Evolutionary conservation across 306 rosid genomes (phyloP).

Genomic region (Leucaena leucocephala): DNA sequence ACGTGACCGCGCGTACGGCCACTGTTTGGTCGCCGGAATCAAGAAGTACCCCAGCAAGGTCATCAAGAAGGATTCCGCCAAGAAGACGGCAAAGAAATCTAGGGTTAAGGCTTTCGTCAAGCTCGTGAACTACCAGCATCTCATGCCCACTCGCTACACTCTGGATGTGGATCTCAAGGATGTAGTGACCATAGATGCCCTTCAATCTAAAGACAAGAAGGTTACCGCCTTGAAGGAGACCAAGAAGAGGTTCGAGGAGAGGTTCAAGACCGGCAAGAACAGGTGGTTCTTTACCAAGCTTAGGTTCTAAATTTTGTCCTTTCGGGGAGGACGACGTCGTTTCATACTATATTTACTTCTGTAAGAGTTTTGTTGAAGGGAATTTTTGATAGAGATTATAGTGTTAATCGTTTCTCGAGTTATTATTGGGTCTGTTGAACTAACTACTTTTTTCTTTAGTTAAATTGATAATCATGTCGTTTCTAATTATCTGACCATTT

Average conservation of each 20-base stretch:
- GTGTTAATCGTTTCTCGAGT: not conserved
- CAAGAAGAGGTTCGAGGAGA: conserved; percentile 47
- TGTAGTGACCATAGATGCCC: conserved; percentile 4
- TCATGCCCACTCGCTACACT: conserved; percentile 53
- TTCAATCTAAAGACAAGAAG: conserved; percentile 45
- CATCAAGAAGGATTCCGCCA: conserved; percentile 44
- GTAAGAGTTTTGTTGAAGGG: not conserved
- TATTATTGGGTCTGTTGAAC: no score
- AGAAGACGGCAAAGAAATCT: conserved; percentile 51
- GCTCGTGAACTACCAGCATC: conserved; percentile 45
- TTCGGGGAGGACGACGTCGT: not conserved
- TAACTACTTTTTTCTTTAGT: no score
- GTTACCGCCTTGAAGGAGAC: conserved; percentile 49
- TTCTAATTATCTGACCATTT: not conserved
- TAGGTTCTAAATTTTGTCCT: conserved; percentile 19
- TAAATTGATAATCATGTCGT: not conserved
- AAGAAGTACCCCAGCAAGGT: conserved; percentile 47
- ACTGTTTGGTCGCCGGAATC: conserved; percentile 47
- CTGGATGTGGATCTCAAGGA: conserved; percentile 52
- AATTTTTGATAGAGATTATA: not conserved
- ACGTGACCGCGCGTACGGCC: conserved; percentile 46
- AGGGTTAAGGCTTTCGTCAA: conserved; percentile 50
- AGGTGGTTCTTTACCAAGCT: conserved; percentile 53
- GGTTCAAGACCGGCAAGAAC: conserved; percentile 48
- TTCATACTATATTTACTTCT: not conserved